Conservation (phyloP, 208 protist species). For the Porcisia hertigi region DNA sequence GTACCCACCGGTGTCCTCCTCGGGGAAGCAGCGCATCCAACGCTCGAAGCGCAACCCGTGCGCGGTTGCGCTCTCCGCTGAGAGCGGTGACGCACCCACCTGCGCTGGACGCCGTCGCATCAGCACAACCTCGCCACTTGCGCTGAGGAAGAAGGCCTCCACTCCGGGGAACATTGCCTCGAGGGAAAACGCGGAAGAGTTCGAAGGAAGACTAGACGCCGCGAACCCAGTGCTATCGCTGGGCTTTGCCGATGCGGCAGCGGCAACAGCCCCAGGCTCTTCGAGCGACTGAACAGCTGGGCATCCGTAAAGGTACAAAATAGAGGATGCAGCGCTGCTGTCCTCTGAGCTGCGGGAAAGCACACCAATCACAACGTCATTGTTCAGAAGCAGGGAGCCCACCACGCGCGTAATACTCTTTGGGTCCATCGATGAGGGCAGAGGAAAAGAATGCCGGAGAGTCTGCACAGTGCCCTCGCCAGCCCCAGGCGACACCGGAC, state of each 20-base stretch:
- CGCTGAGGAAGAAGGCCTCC: constrained; percentile 51
- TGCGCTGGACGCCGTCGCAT: constrained; percentile 10
- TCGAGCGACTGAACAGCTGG: constrained; percentile 43
- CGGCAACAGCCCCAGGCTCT: not conserved
- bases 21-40: constrained; percentile 66
- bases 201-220: not conserved
- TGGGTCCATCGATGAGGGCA: not conserved
- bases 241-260: not conserved
- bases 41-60: constrained; percentile 31
- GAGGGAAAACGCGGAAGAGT: constrained; percentile 30
- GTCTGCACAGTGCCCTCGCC: not conserved
- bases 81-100: not conserved
- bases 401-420: constrained; percentile 24
- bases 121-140: constrained; percentile 60
- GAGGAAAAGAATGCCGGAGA: not conserved
- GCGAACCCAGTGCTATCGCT: not conserved
- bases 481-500: constrained; percentile 13
- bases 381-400: constrained; percentile 44
- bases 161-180: constrained; percentile 58
- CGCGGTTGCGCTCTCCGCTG: constrained; percentile 4
- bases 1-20: constrained; percentile 10
- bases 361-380: constrained; percentile 52
- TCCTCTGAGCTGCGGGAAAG: constrained; percentile 10
- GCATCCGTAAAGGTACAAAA: constrained; percentile 64
- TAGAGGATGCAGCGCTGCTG: not conserved